Percentiles rank a stretch among this genome's conserved stretches.
Evolutionary conservation across 2,329 filamentous ascomycete species (phyloP).

Genomic region (Orbilia blumenaviensis): DNA sequence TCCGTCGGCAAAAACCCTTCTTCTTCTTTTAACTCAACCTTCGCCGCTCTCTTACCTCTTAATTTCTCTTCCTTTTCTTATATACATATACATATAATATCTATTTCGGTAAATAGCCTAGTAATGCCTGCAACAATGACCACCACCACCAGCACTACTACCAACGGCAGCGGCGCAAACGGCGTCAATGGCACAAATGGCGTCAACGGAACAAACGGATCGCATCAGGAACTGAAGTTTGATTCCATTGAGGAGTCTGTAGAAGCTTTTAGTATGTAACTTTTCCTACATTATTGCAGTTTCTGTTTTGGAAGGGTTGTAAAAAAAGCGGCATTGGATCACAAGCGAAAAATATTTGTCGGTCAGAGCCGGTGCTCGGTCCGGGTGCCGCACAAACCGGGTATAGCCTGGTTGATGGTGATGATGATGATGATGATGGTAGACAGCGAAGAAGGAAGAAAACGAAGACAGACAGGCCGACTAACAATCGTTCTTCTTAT

Average conservation of each 20-base stretch:
- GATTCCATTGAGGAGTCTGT: constrained; percentile 53
- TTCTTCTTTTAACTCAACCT: neutral
- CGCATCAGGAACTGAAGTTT: constrained; percentile 24
- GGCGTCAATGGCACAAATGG: neutral
- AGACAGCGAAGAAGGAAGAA: no score
- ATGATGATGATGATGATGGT: no score
- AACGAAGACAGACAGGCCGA: no score
- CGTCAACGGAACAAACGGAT: constrained; percentile 33
- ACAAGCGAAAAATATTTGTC: constrained; percentile 5
- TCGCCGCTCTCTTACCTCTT: no score
- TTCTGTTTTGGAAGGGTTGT: no score
- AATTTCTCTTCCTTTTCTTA: no score
- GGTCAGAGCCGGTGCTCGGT: neutral
- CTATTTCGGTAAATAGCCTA: no score
- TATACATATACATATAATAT: no score
- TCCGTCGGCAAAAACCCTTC: constrained; percentile 11
- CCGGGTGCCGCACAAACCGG: constrained; percentile 12
- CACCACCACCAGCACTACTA: neutral
- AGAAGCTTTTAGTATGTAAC: constrained; percentile 48
- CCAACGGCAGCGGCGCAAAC: constrained; percentile 11
- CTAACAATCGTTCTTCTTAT: neutral
- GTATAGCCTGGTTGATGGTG: no score
- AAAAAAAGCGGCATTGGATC: no score
- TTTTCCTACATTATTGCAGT: no score
- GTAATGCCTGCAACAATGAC: constrained; percentile 48